Percentiles rank a stretch among this genome's conserved stretches.
Evolutionary conservation across 2,329 filamentous ascomycete species (phyloP).

Genomic region (Venturia oleaginea): DNA sequence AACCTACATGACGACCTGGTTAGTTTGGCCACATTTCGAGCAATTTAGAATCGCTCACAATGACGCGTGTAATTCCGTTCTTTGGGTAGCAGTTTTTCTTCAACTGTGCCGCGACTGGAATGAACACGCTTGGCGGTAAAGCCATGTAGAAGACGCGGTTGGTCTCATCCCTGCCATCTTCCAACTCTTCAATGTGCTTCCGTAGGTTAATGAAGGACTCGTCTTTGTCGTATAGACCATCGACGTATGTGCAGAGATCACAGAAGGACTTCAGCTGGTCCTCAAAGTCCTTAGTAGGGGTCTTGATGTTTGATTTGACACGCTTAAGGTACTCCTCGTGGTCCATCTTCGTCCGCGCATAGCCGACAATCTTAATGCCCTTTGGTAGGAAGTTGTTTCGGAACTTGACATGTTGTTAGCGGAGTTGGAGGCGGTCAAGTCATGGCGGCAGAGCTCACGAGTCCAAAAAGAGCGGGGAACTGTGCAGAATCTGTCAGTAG

Average conservation of each 20-base stretch:
- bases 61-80: conserved; percentile 84
- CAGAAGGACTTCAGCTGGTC: conserved; percentile 89
- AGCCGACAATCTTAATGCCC: conserved; percentile 93
- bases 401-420: conserved; percentile 51
- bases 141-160: conserved; percentile 99
- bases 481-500: conserved; percentile 31
- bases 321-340: conserved; percentile 88
- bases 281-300: conserved; percentile 93
- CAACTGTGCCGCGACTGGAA: conserved; percentile 90
- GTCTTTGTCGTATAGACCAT: conserved; percentile 96
- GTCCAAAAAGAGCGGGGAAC: conserved; percentile 95
- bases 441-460: conserved; percentile 55
- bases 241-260: conserved; percentile 80
- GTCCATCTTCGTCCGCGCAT: conserved; percentile 99
- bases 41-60: conserved; percentile 49
- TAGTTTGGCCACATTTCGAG: conserved; percentile 11
- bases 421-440: conserved; percentile 6
- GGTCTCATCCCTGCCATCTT: conserved; percentile 71
- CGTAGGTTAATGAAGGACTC: conserved; percentile 83
- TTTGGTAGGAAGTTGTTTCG: conserved; percentile 97
- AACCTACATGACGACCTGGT: conserved; percentile 48
- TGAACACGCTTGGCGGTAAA: conserved; percentile 94
- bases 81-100: conserved; percentile 96
- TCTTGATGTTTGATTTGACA: conserved; percentile 98
- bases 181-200: conserved; percentile 76